Base-by-base conservation (phyloP, 352 stramenopile genomes). In the Globisporangium spinosum region DNA sequence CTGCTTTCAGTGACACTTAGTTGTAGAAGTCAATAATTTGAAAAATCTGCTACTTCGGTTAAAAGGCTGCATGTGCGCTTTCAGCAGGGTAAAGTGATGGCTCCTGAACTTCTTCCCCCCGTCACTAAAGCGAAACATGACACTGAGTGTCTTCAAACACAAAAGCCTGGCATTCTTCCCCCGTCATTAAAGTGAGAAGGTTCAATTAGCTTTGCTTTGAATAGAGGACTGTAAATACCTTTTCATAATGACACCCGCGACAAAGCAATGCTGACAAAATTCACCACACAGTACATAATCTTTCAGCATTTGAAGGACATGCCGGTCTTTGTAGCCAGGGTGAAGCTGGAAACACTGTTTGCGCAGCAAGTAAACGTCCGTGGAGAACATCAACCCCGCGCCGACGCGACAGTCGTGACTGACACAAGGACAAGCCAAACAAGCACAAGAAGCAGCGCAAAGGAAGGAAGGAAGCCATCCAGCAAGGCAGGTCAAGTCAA, bases 401-500 rank as follows among this genome's bases (percentile, higher is more conserved):
- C 32, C 54, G 27, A 60, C 29, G 43, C 43, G 43, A 49, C 43
- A 49, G 17, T 13, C 25, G 54, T 47, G 20, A 29, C 29, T 61
- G 53, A 40, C 12, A 22, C 25, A 6, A 32, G n/a, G 2, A 47
- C 56, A 62, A 62, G 13, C 1, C 8, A 5, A 45, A 49, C 3
- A 20, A 27, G 13, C 22, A 15, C 47, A 47, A 3, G 15, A n/a
- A 51, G 27, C 54, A 66, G 34, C 29, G 29, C 8, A 40, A 10
- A 43, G 35, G 35, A 43, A 43, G 35, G 35, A 43, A 47, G 49
- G 49, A 61, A 67, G 62, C 62, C 62, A 67, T 67, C 35, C 53
- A 62, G 43, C 43, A 49, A 49, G 43, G 13, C 8, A 15, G 45
- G 25, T 32, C 29, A 32, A 32, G 29, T 8, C 38, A 35, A 25